Evolutionary conservation across 2,329 filamentous ascomycete species (phyloP), one percentile per base, ranked within the genome.

Genomic region (Epichloe scottii): DNA sequence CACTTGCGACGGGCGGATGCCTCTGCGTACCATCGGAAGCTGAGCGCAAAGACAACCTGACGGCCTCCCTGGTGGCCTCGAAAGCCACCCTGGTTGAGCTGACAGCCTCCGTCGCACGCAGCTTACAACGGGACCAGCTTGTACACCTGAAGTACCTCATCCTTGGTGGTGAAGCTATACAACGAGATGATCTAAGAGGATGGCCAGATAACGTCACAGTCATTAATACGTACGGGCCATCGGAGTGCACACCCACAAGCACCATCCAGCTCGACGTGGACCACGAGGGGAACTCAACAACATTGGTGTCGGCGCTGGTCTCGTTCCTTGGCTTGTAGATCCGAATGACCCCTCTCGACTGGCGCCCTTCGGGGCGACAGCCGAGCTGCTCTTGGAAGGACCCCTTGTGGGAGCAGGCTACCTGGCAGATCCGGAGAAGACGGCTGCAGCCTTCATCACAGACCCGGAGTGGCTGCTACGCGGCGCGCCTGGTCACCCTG

Each of bases 391-490:
- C 4, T 57, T 72, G 34, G 66, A 65, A 45, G 70, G 70, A 0
- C 72, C 73, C 3, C 66, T 68, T 14, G 62, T 79, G 12, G 73
- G 69, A n/a, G 60, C 68, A 34, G 73, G 73, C 17, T 79, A 79
- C 53, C 61, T 76, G 17, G 69, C 72, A 40, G 66, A 74, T 21
- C 60, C 63, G 0, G 61, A 63, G n/a, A 71, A 73, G 54, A 78
- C 75, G 0, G 60, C 62, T 6, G 67, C 67, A 19, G 63, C 65
- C 0, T 79, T 77, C 49, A 67, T 77, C 37, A 57, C 64, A n/a
- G 63, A 68, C 50, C 71, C 69, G 1, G 45, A 50, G 0, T 76
- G 71, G 72, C 55, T 57, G 4, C 11, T 54, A 5, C 43, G 46
- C 12, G 51, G 52, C 0, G 50, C 58, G 19, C 45, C 60, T 10